These are phyloP conservation scores for Exophiala xenobiotica DNA, from an alignment of 2,329 filamentous ascomycete species.

Conservation along the genomic window DNA sequence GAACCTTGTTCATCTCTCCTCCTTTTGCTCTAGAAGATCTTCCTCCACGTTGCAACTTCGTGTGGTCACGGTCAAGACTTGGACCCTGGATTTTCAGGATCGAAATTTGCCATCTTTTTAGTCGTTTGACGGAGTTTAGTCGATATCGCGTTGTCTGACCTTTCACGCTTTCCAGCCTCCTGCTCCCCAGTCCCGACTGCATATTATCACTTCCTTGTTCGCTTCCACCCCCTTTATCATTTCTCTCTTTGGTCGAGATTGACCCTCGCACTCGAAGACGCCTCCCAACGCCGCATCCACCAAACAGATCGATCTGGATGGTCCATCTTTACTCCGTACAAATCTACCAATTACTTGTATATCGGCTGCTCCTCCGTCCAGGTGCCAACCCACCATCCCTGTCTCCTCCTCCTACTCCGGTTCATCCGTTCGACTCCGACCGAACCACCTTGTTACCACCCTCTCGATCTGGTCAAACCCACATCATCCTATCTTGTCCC, in stretches of 20 bases:
- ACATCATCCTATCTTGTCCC: neutral
- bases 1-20: neutral
- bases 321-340: neutral
- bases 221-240: neutral
- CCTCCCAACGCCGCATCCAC: neutral
- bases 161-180: neutral
- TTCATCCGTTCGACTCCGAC: conserved; percentile 3
- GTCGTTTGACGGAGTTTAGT: too few species aligned
- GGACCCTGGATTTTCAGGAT: too few species aligned
- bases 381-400: neutral
- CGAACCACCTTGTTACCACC: conserved; percentile 1
- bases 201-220: neutral
- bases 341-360: neutral
- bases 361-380: conserved; percentile 2
- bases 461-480: conserved; percentile 1
- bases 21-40: neutral
- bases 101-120: too few species aligned
- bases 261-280: neutral
- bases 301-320: neutral
- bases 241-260: neutral
- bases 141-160: neutral
- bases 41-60: neutral
- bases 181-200: neutral
- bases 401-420: neutral
- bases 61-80: neutral